These are phyloP conservation scores for Camillea tinctor DNA, from an alignment of 2,329 filamentous ascomycete genomes.

Conservation along the genomic window DNA sequence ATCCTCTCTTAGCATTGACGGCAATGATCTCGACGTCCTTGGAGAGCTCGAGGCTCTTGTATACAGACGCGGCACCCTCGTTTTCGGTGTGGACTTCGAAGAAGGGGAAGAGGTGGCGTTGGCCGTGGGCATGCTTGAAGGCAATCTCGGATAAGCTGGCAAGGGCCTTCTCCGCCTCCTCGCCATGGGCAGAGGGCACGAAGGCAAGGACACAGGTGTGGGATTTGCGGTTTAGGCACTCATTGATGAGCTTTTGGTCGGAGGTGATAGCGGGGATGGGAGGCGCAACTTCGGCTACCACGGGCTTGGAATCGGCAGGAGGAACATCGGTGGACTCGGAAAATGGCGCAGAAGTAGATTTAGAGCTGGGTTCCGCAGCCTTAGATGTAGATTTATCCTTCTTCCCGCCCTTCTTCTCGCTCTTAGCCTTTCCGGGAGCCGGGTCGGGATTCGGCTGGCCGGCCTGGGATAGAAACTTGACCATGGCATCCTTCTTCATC, in stretches of 20 bases:
- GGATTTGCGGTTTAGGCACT: constrained; percentile 74
- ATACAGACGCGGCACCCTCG: constrained; percentile 52
- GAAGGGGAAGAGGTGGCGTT: constrained; percentile 77
- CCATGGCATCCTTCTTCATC: constrained; percentile 78
- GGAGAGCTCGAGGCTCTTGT: constrained; percentile 61
- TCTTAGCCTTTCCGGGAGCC: constrained; percentile 27
- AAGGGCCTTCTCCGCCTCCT: constrained; percentile 57
- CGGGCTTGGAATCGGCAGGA: constrained; percentile 42
- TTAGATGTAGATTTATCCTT: constrained; percentile 50
- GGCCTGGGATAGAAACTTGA: constrained; percentile 78
- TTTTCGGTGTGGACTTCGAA: constrained; percentile 69
- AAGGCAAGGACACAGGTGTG: constrained; percentile 81
- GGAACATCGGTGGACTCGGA: constrained; percentile 39
- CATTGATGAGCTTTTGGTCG: constrained; percentile 61
- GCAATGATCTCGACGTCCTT: constrained; percentile 71
- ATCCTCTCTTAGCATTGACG: constrained; percentile 78
- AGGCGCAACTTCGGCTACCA: constrained; percentile 55
- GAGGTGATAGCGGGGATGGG: constrained; percentile 66
- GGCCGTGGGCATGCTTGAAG: constrained; percentile 67
- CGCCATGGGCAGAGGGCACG: constrained; percentile 53
- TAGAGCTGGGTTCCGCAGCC: constrained; percentile 33
- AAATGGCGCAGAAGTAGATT: constrained; percentile 36
- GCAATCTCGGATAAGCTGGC: constrained; percentile 68
- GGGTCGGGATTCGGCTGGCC: constrained; percentile 76
- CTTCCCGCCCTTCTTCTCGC: constrained; percentile 31